Evolutionary conservation across 257 asterid genomes (phyloP), one percentile per base, ranked within the genome.

Genomic region (Solanum paucissectum): DNA sequence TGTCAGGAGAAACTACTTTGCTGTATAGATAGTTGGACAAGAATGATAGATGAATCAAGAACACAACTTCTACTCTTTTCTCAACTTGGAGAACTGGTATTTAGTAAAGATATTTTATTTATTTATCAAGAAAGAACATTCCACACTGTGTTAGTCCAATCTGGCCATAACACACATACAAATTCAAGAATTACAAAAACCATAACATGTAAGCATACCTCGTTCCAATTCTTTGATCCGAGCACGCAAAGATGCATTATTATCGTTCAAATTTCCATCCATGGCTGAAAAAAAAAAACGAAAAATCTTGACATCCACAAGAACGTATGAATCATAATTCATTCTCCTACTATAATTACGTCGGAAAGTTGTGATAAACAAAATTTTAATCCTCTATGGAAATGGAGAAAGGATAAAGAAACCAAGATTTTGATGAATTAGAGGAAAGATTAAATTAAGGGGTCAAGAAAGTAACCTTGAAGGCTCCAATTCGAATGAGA

Each of bases 191-290:
- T 46, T 88, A 77, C 5, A 81, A 10, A 37, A 62, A 34, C 79
- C 27, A 33, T 23, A 86, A 40, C 20, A 66, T 68, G 8, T 20
- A 21, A 83, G 29, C 91, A 88, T 92, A 97, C 99, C 99, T n/a
- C 93, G 93, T 92, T 97, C 99, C 91, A 97, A 89, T 86, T 94
- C 96, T 44, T 93, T 92, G 88, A 97, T 92, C 85, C 94, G 98
- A 89, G 93, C 95, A 89, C 87, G 68, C 86, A 95, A 89, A 32
- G 93, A 87, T 86, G 93, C 94, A 25, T 92, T 86, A n/a, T 92
- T 85, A 82, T 86, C 89, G 32, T 88, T 84, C 14, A 9, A 42
- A 72, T 75, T 87, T 52, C 91, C 93, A 75, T 94, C 99, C 99
- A 97, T 96, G 81, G 85, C 98, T 93, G 92, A 82, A 13, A 83